These are phyloP conservation scores for Neurospora sp. DNA, from an alignment of 495 filamentous ascomycete genomes.

Conservation along the genomic window DNA sequence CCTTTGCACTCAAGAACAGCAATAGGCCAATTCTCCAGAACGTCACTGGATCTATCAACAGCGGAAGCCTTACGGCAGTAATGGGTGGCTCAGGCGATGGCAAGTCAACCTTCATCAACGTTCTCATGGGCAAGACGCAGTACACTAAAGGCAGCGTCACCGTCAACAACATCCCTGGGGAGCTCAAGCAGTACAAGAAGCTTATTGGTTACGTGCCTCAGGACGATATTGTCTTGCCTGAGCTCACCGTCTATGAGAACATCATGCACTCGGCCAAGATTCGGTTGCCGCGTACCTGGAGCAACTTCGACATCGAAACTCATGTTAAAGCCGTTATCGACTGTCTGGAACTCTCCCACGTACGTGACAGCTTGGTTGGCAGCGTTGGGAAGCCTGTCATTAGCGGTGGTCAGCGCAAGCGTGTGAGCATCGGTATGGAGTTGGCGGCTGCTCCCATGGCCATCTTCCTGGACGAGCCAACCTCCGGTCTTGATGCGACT, in stretches of 20 bases:
- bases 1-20: conserved; percentile 32
- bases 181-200: conserved; percentile 39
- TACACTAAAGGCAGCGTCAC: conserved; percentile 33
- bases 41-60: conserved; percentile 40
- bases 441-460: conserved; percentile 55
- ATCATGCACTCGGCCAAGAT: conserved; percentile 45
- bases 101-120: conserved; percentile 44
- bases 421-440: conserved; percentile 48
- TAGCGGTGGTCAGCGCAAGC: conserved; percentile 39
- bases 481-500: conserved; percentile 54
- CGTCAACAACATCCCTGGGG: conserved; percentile 39
- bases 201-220: conserved; percentile 48
- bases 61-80: conserved; percentile 38
- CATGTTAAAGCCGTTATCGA: conserved; percentile 37
- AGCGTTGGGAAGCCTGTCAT: conserved; percentile 34
- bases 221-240: conserved; percentile 39
- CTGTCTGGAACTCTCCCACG: conserved; percentile 34
- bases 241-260: conserved; percentile 44
- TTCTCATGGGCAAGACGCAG: conserved; percentile 37
- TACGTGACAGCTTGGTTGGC: conserved; percentile 33
- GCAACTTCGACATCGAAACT: conserved; percentile 23
- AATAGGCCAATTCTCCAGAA: conserved; percentile 36
- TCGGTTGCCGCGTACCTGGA: conserved; percentile 34
- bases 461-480: conserved; percentile 58
- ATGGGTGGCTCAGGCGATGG: conserved; percentile 44